A percentile compares a stretch with the other conserved stretches of the same genome.
phyloP scores from a whole-genome alignment of 805 yeast genomes.

The Saccharomycopsis babjevae region DNA sequence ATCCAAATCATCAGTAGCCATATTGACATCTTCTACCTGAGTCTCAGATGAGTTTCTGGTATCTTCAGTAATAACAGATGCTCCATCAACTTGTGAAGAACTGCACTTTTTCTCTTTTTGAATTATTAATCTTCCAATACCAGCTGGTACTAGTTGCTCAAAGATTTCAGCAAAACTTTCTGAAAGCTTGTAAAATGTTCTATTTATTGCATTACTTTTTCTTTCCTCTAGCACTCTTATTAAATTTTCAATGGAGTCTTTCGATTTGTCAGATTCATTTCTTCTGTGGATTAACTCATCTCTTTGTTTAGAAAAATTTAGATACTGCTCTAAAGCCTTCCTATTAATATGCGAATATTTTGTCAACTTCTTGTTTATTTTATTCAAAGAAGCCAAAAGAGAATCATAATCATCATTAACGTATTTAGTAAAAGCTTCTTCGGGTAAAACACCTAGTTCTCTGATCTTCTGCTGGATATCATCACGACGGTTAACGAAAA shows the following conservation, averaged over 20 bases:
- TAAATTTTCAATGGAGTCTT: conserved; percentile 60
- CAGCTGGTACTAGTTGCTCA: conserved; percentile 73
- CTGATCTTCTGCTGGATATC: conserved; percentile 64
- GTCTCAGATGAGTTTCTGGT: not conserved
- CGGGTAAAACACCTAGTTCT: conserved; percentile 84
- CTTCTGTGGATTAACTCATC: conserved; percentile 57
- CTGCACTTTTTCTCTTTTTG: conserved; percentile 29
- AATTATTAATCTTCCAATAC: conserved; percentile 66
- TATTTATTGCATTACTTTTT: conserved; percentile 72
- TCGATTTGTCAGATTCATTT: conserved; percentile 59
- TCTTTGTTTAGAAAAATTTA: conserved; percentile 61
- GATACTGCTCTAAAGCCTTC: conserved; percentile 79
- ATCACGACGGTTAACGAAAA: conserved; percentile 51
- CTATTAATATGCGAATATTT: conserved; percentile 72
- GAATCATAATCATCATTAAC: conserved; percentile 39
- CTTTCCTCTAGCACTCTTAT: conserved; percentile 61
- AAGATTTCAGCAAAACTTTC: conserved; percentile 65
- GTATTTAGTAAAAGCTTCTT: conserved; percentile 55
- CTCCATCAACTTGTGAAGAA: conserved; percentile 15
- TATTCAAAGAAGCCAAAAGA: conserved; percentile 42
- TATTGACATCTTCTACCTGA: conserved; percentile 19
- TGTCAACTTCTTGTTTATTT: conserved; percentile 46
- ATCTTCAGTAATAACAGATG: conserved; percentile 6
- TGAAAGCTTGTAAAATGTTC: conserved; percentile 71
- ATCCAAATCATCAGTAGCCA: conserved; percentile 21